Base-by-base conservation (phyloP, 2,329 filamentous ascomycete species). In the Fusarium bactridioides region DNA sequence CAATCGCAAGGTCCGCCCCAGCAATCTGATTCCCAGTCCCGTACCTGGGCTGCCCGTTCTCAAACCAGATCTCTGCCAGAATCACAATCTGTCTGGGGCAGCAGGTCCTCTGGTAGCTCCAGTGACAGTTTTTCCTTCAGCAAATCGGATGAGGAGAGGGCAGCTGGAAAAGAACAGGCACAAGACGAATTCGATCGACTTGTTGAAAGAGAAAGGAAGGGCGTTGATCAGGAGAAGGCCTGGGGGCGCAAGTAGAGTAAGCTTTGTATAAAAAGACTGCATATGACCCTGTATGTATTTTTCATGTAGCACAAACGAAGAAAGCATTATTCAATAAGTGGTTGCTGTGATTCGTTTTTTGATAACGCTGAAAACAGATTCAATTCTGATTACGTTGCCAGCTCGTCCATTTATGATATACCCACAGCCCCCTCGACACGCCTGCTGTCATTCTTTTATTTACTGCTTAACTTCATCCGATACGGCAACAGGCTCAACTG, bases 161-260 rank as follows among this genome's bases (percentile, higher is more conserved):
- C 74, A 7, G 74, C 79, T 21, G 81, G 81, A 47, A 86, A 83
- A 74, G 81, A 81, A 13, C 81, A 85, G 69, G 85, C 86, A 10
- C 86, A 88, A 64, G 82, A 79, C 64, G 85, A 88, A 35, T 88
- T 88, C 70, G 86, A 88, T 65, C 79, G 79, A 25, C 79, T 87
- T 64, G 62, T 88, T 6, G 86, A 88, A 45, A 78, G 80, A 19
- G 86, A 88, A 64, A 79, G 83, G 27, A 76, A 67, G 21, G 79
- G 79, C 27, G 64, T 60, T 8, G 79, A 79, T 9, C 78, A 81
- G 56, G 76, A 76, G 31, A 68, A 60, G 9, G 67, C 77, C 9
- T 82, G 78, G 78, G 53, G 63, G 29, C 67, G 67, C 27, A 68
- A 51, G 31, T 71, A 71, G 35, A 40, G 38, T 23, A 40, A 54